These are phyloP conservation scores for Juncus effusus DNA, from an alignment of 176 grass and related monocot genomes.

Conservation along the genomic window DNA sequence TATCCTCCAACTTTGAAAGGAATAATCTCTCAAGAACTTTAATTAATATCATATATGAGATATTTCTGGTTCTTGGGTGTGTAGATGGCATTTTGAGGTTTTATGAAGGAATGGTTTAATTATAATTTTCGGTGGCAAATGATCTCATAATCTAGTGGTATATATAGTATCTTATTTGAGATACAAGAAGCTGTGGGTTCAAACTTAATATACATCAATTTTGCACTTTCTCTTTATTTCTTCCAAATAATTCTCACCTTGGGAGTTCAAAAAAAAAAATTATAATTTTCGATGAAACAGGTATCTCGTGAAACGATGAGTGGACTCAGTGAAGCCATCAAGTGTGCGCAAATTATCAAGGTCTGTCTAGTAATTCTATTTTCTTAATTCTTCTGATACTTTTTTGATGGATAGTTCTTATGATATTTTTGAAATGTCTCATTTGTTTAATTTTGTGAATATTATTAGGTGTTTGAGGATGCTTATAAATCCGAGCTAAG, in stretches of 20 bases:
- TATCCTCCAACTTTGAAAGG: not conserved
- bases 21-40: not conserved
- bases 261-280: not conserved
- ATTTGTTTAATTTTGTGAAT: constrained; percentile 2
- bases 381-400: constrained; percentile 3
- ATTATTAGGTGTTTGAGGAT: constrained; percentile 89
- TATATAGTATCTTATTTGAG: too few relatives aligned
- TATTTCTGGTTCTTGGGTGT: constrained; percentile 10
- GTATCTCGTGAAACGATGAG: constrained; percentile 96
- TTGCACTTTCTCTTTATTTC: too few relatives aligned
- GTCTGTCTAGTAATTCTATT: constrained; percentile 34
- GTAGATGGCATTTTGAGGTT: not conserved
- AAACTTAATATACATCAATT: too few relatives aligned
- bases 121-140: too few relatives aligned
- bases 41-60: not conserved
- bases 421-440: not conserved
- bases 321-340: constrained; percentile 86
- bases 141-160: too few relatives aligned
- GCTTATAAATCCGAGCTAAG: constrained; percentile 96
- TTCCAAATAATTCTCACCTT: too few relatives aligned
- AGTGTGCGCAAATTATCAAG: constrained; percentile 91
- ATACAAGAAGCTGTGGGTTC: too few relatives aligned
- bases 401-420: not conserved
- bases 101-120: not conserved
- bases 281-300: constrained; percentile 21